Evolutionary conservation across 2,329 filamentous ascomycete genomes (phyloP), one percentile per base, ranked within the genome.

Genomic region (Aspergillus pseudoviridinutans): DNA sequence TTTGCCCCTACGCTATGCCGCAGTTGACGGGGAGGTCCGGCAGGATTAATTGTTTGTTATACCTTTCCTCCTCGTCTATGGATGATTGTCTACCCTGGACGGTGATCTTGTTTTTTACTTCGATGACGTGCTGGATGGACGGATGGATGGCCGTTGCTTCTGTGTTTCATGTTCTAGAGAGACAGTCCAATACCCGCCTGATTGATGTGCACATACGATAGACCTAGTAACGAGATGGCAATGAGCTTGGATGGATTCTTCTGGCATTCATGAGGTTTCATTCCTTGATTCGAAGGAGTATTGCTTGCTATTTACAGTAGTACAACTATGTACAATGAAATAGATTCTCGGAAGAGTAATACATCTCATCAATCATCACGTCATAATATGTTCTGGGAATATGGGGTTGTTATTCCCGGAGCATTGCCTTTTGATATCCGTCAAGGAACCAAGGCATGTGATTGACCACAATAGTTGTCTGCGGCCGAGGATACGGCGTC

Each of bases 151-250:
- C 44, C 12, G 20, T 24, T 22, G 12, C 22, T 47, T 27, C 24
- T 47, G 22, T 47, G 22, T 25, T 47, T 14, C 47, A 24, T 27
- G 44, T 58, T 55, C 12, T 47, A 47, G 44, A 59, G 51, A 57
- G 41, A 46, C 58, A 58, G 55, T 60, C 25, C 56, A 60, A 60
- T 58, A 60, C 58, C 58, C 58, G 51, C 22, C 52, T 51, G 50
- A 38, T 50, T 57, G 51, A 55, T 57, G 47, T 32, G 29, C 10
- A 38, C 46, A 32, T 54, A 54, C 44, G 24, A 57, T 54, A 54
- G 47, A 25, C 47, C 44, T 46, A 46, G 27, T 29, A 47, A 57
- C 41, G 32, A 51, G 38, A 47, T 27, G 22, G 22, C 44, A 14
- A 27, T 47, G 42, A 17, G 22, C 44, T 46, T 46, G 42, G 42